These are phyloP conservation scores for Lolium rigidum DNA, from an alignment of 176 grass and related monocot genomes.

Conservation along the genomic window DNA sequence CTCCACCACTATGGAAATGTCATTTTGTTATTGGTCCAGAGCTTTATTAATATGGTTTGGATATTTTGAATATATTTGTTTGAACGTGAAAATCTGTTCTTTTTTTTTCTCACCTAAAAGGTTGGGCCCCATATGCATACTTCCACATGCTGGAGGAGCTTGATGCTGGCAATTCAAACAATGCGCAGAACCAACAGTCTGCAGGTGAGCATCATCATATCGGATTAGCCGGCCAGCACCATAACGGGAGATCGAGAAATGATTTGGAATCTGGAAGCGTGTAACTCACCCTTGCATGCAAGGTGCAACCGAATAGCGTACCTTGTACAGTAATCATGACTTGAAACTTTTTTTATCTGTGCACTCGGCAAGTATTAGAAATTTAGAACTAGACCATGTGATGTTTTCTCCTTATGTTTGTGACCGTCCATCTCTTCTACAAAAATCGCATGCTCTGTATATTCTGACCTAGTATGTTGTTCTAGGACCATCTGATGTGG, in stretches of 20 bases:
- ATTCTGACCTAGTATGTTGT: neutral
- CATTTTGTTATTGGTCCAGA: neutral
- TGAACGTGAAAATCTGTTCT: neutral
- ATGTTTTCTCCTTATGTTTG: neutral
- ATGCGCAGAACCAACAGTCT: constrained; percentile 34
- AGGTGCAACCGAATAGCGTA: neutral
- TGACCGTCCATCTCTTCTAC: neutral
- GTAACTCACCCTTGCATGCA: constrained; percentile 17
- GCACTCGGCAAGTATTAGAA: constrained; percentile 1
- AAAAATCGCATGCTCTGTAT: neutral
- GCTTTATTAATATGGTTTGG: no score
- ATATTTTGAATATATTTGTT: neutral
- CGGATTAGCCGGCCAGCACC: constrained; percentile 22
- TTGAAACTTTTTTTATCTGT: neutral
- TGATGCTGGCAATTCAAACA: constrained; percentile 17
- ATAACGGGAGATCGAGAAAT: constrained; percentile 31
- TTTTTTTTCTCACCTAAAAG: constrained; percentile 27
- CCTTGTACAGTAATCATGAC: constrained; percentile 48
- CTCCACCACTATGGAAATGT: neutral
- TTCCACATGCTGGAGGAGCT: constrained; percentile 70
- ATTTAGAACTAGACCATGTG: constrained; percentile 5
- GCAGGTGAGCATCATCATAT: constrained; percentile 12
- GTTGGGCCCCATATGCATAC: constrained; percentile 75
- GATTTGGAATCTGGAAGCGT: constrained; percentile 59
- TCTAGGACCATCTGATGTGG: constrained; percentile 4